These are phyloP conservation scores for Ulota crispa DNA, from an alignment of 225 moss, liverwort and hornwort species.

Conservation along the genomic window DNA sequence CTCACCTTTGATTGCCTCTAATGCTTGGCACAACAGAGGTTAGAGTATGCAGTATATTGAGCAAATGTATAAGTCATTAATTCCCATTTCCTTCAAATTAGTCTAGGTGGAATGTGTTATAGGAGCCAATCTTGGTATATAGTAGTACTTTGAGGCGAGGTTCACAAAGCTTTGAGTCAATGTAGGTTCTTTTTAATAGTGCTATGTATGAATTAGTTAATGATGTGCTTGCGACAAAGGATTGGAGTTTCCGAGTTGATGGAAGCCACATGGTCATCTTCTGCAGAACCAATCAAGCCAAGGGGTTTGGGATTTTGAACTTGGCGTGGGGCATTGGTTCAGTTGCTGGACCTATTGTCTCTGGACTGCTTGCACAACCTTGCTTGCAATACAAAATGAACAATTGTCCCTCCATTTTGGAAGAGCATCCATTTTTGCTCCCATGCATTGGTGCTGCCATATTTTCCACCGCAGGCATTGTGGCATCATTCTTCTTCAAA, in stretches of 20 bases:
- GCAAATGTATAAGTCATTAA: neutral
- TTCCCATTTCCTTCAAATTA: neutral
- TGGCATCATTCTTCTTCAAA: constrained; percentile 54
- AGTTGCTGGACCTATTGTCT: constrained; percentile 68
- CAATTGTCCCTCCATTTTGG: constrained; percentile 51
- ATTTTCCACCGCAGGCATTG: constrained; percentile 53
- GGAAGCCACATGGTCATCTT: constrained; percentile 49
- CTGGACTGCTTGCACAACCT: constrained; percentile 74
- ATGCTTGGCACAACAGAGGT: too few relatives aligned
- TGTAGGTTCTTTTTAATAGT: constrained; percentile 8
- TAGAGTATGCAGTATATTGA: neutral
- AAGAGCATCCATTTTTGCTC: constrained; percentile 68
- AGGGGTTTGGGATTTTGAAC: constrained; percentile 81
- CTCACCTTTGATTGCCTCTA: too few relatives aligned
- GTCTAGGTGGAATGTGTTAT: neutral
- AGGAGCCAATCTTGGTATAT: neutral
- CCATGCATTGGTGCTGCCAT: constrained; percentile 74
- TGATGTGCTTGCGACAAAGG: constrained; percentile 41
- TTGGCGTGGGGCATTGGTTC: constrained; percentile 89
- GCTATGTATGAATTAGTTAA: constrained; percentile 15
- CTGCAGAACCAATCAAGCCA: constrained; percentile 85
- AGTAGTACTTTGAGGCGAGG: neutral
- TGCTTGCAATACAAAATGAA: constrained; percentile 62
- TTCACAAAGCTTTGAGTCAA: neutral
- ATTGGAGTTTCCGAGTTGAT: constrained; percentile 46